A percentile compares a stretch with the other conserved stretches of the same genome.
phyloP scores from a whole-genome alignment of 768 basidiomycete genomes.

The Mycena maculata region DNA sequence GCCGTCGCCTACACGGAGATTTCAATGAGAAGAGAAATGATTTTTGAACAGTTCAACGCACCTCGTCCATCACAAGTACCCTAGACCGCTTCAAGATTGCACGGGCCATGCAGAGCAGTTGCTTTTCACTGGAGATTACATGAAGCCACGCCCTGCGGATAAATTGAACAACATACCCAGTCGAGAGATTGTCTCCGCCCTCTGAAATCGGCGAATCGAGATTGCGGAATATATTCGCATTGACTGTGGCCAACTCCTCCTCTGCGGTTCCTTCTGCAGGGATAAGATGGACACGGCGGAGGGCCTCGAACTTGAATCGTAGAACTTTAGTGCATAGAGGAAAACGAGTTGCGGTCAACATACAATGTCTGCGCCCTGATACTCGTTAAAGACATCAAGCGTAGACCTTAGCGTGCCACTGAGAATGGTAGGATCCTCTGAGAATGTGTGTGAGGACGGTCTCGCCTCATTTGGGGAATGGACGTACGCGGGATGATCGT shows the following conservation, averaged over 20 bases:
- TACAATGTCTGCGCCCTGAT: slow-evolving; percentile 85
- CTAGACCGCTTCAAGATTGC: slow-evolving; percentile 84
- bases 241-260: slow-evolving; percentile 56
- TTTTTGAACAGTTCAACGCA: slow-evolving; percentile 40
- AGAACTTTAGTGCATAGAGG: too few relatives aligned
- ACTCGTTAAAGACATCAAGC: slow-evolving; percentile 87
- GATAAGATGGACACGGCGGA: slow-evolving; percentile 84
- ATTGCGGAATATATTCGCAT: slow-evolving; percentile 79
- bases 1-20: slow-evolving; percentile 67
- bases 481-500: slow-evolving; percentile 79
- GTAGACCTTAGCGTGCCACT: slow-evolving; percentile 86
- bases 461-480: neutral
- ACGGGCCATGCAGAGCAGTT: slow-evolving; percentile 86
- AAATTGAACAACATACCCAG: slow-evolving; percentile 61
- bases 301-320: slow-evolving; percentile 73
- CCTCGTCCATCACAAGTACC: slow-evolving; percentile 88
- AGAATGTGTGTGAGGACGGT: neutral
- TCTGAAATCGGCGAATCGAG: slow-evolving; percentile 81
- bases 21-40: slow-evolving; percentile 2
- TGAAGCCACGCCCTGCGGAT: neutral
- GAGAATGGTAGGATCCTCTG: slow-evolving; percentile 91
- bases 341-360: slow-evolving; percentile 42
- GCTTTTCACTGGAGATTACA: slow-evolving; percentile 65
- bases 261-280: slow-evolving; percentile 46
- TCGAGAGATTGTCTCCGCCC: slow-evolving; percentile 90